Evolutionary conservation across 1,284 basidiomycete genomes (phyloP).

Genomic region (Bjerkandera adusta): DNA sequence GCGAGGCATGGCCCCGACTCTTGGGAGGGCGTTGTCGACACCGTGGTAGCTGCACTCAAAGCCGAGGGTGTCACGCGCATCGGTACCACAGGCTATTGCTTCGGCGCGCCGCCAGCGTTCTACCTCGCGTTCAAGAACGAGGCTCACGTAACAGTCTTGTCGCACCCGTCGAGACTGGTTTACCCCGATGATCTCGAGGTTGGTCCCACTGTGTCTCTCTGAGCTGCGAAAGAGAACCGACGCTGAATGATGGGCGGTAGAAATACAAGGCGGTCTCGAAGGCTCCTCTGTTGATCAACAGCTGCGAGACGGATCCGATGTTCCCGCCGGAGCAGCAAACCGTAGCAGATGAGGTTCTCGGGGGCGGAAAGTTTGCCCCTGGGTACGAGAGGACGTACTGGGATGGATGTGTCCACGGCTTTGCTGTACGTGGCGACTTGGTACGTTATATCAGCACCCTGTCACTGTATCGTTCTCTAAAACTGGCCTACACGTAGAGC

Average conservation of each 20-base stretch:
- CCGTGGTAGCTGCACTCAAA: constrained; percentile 55
- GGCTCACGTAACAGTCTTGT: constrained; percentile 51
- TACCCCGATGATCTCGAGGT: constrained; percentile 64
- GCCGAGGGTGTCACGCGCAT: constrained; percentile 55
- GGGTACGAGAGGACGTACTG: constrained; percentile 57
- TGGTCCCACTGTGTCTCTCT: constrained; percentile 2
- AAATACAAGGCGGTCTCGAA: constrained; percentile 28
- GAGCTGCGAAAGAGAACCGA: not conserved
- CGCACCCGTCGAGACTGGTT: constrained; percentile 71
- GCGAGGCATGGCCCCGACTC: constrained; percentile 40
- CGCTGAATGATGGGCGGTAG: constrained; percentile 19
- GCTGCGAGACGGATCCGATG: constrained; percentile 33
- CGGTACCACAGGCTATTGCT: constrained; percentile 69
- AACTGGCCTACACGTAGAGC: constrained; percentile 25
- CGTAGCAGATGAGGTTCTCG: constrained; percentile 52
- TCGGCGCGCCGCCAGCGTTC: constrained; percentile 56
- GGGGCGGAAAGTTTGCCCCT: constrained; percentile 43
- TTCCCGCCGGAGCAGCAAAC: constrained; percentile 41
- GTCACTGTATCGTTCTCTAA: not conserved
- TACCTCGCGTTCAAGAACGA: constrained; percentile 64
- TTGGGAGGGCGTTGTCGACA: constrained; percentile 55
- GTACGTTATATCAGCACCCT: constrained; percentile 22
- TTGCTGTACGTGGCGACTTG: constrained; percentile 56
- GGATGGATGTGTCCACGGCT: constrained; percentile 60
- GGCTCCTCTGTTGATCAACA: constrained; percentile 43